Base-by-base conservation (phyloP, 805 yeast species). In the Metschnikowia rubicola region DNA sequence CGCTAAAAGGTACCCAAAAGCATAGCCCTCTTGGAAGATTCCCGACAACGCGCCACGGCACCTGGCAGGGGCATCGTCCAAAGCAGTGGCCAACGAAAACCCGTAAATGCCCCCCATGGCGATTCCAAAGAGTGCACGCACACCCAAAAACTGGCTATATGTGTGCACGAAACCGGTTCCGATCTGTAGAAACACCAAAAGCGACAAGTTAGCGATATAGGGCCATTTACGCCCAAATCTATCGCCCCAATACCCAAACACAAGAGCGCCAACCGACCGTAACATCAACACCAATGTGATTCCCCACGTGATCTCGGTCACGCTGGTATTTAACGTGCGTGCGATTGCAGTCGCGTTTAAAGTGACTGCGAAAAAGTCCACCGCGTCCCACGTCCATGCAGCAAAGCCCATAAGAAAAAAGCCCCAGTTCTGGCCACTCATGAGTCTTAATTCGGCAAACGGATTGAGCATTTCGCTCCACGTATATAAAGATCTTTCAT, bases 21-120 rank as follows among this genome's bases (percentile, higher is more conserved):
- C 84, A 55, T 84, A 88, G 51, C 96, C 96, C 62, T 87, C 86
- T 65, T 88, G 96, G 61, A 88, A 79, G 36, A 86, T 63, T 40
- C 88, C 88, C 32, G 83, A 77, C 40, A 83, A 64, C 47, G 82
- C 71, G 39, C 87, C 84, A 64, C 79, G 70, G 31, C 84, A 80
- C 29, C 65, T 68, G 2, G 61, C 61, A 1, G 88, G 88, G 41
- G 81, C 74, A 57, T 83, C 86, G 54, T 83, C 87, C 30, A 85
- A 70, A 8, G 89, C 82, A 6, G 83, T 79, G 9, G 86, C 84
- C 26, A 84, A 77, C 32, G 83, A 78, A 48, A 80, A 77, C 33
- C 87, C 88, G 58, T 75, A 84, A 44, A 82, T 67, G 43, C 88
- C 89, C 36, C 89, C 90, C 87, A 84, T 81, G 39, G 81, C 78